phyloP scores from a whole-genome alignment of 176 grass and related monocot genomes.

The Oryza meyeriana region DNA sequence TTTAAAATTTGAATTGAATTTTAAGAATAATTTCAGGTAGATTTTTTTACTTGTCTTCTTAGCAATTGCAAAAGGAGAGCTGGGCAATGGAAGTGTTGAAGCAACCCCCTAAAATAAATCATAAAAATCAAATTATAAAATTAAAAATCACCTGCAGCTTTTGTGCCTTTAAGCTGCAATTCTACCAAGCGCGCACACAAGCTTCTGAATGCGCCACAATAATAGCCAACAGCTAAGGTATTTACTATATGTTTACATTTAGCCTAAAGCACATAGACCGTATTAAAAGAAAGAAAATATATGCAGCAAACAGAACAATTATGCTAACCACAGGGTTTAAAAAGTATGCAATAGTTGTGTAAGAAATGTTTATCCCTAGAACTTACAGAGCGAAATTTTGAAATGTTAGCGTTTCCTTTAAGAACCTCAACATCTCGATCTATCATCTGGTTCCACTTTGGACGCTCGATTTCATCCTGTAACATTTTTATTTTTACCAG shows the following conservation, averaged over 20 bases:
- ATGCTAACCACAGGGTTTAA: not conserved
- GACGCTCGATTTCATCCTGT: slow-evolving; percentile 74
- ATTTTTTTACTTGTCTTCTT: not conserved
- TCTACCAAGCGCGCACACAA: not conserved
- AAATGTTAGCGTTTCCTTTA: slow-evolving; percentile 87
- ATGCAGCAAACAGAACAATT: not conserved
- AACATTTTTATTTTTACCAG: slow-evolving; percentile 31
- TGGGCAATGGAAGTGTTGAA: not conserved
- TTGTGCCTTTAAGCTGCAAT: no score
- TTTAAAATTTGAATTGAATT: no score
- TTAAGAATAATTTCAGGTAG: not conserved
- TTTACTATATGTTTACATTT: not conserved
- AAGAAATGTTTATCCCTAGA: slow-evolving; percentile 3
- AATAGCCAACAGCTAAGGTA: not conserved
- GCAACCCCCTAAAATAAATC: not conserved
- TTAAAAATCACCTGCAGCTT: no score
- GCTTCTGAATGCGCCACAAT: not conserved
- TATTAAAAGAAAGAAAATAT: not conserved
- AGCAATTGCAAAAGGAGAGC: not conserved
- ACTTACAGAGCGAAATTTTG: slow-evolving; percentile 76
- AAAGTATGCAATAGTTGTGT: not conserved
- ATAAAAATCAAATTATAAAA: no score
- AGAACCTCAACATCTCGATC: slow-evolving; percentile 77
- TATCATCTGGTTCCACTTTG: slow-evolving; percentile 77
- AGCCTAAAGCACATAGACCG: not conserved